Conservation (phyloP, 495 filamentous ascomycete genomes). For the Tuber microsphaerosporum region DNA sequence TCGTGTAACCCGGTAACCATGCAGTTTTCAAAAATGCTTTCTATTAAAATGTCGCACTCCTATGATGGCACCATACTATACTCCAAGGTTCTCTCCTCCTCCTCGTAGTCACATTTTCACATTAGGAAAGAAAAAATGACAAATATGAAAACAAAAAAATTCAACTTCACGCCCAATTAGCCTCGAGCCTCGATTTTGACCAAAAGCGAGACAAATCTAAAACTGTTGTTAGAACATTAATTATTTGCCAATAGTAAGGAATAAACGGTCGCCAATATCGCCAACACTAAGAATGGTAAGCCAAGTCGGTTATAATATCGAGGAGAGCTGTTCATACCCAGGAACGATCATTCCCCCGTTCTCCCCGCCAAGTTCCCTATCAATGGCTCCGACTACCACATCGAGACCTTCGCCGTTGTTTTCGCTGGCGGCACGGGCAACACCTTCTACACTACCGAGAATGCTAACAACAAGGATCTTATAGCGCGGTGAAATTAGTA, state of each 20-base stretch:
- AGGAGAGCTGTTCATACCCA: conserved; percentile 45
- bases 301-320: background rate
- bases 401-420: conserved; percentile 64
- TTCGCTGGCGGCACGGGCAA: conserved; percentile 60
- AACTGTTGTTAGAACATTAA: background rate
- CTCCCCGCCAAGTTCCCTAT: conserved; percentile 55
- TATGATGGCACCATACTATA: background rate
- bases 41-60: background rate
- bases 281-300: conserved; percentile 26
- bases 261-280: conserved; percentile 87
- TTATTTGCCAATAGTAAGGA: conserved; percentile 87
- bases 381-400: conserved; percentile 76
- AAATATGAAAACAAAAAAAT: background rate
- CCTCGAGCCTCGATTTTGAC: background rate
- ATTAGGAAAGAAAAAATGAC: background rate
- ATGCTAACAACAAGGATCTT: conserved; percentile 67
- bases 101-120: background rate
- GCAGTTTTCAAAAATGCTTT: background rate
- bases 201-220: background rate
- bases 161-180: background rate
- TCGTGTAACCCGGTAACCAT: background rate
- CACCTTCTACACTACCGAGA: conserved; percentile 60
- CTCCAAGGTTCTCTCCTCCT: background rate
- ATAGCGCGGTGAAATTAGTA: background rate
- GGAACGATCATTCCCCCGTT: conserved; percentile 83